These are phyloP conservation scores for Gossypium schwendimanii DNA, from an alignment of 441 rosid species.

Conservation along the genomic window DNA sequence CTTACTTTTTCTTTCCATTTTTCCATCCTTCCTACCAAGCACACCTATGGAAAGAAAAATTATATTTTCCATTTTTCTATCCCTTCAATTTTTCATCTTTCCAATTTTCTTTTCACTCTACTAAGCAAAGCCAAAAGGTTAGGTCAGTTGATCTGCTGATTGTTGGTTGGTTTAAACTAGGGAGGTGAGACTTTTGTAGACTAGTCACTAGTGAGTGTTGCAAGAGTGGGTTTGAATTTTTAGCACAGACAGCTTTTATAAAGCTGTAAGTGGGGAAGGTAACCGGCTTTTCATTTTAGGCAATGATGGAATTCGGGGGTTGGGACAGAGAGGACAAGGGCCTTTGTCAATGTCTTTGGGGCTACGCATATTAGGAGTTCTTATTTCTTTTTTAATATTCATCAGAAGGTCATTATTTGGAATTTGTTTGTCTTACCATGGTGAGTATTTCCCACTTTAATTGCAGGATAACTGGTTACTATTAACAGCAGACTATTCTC, in stretches of 20 bases:
- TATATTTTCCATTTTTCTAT: not conserved
- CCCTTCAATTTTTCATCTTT: not conserved
- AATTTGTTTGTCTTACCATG: not conserved
- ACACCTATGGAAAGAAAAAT: not conserved
- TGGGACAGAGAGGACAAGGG: not conserved
- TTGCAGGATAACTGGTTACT: constrained; percentile 91
- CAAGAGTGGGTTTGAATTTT: constrained; percentile 3
- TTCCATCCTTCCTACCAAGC: not conserved
- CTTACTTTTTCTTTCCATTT: not conserved
- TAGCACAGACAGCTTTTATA: not conserved
- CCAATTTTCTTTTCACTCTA: not conserved
- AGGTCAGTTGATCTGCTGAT: not conserved
- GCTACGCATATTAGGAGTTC: not conserved
- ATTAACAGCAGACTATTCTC: constrained; percentile 93
- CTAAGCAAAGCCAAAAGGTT: not conserved
- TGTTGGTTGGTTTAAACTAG: not conserved
- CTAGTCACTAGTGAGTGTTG: not conserved
- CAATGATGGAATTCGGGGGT: not conserved
- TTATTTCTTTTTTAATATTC: not conserved
- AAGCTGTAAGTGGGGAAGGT: not conserved
- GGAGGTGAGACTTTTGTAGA: not conserved
- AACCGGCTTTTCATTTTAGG: not conserved
- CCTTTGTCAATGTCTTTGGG: not conserved
- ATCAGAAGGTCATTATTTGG: not conserved
- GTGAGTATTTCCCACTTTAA: constrained; percentile 15